Evolutionary conservation across 768 basidiomycete genomes (phyloP), one percentile per base, ranked within the genome.

Genomic region (Leucosporidium creatinivorum): DNA sequence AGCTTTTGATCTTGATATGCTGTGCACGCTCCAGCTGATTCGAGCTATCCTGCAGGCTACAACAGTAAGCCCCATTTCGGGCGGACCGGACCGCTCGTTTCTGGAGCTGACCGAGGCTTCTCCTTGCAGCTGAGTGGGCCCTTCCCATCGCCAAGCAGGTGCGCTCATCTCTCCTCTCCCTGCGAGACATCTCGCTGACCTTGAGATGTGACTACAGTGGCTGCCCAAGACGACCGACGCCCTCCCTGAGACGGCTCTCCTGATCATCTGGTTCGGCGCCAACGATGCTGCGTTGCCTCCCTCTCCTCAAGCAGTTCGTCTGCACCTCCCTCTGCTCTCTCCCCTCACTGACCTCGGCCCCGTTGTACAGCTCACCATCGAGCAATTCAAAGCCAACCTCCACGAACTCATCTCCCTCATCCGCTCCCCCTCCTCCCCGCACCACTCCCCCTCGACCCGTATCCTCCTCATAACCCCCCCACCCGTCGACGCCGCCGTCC

Each of bases 31-130:
- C 31, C 19, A 31, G 4, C 36, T 58, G 48, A 39, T 25, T 4
- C 36, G 23, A n/a, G n/a, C n/a, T n/a, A n/a, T n/a, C n/a, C n/a
- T n/a, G n/a, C 33, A 69, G 71, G 71, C 36, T 73, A 73, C 68
- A 73, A 69, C 54, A 69, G 71, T 73, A 15, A 52, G n/a, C 51
- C 51, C 9, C 51, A 51, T 12, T 5, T 3, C 39, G 6, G 39
- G 39, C 39, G 8, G 10, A 12, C 39, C 39, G 39, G 39, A 44
- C 39, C 39, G 39, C 39, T 44, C 39, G 8, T 3, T 44, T 44
- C 7, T 3, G 23, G 3, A 52, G 51, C 51, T 52, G 21, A 52
- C 15, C 15, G 3, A 10, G 21, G 9, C 51, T n/a, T 9, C 51
- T 52, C 17, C 18, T 9, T 52, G n/a, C 51, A 52, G 51, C 51